Conservation (phyloP, 2,329 filamentous ascomycete species). For the Microsporum ferrugineum region DNA sequence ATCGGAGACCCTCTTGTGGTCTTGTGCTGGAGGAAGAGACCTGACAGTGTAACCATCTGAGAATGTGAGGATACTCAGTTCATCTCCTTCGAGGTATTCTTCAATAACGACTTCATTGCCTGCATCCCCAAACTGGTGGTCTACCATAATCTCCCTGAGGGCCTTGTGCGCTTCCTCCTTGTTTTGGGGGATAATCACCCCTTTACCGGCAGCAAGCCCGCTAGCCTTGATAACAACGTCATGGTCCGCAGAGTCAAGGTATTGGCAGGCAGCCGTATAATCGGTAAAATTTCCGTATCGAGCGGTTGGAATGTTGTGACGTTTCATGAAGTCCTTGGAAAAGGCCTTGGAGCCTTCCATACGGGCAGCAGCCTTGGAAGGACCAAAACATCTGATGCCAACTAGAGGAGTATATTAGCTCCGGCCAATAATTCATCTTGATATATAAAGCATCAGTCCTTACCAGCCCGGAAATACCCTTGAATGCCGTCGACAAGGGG, state of each 20-base stretch:
- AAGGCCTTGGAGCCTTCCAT: slow-evolving; percentile 98
- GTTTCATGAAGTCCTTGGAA: slow-evolving; percentile 95
- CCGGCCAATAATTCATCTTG: too few species aligned
- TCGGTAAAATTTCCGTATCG: slow-evolving; percentile 79
- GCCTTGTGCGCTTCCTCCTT: slow-evolving; percentile 74
- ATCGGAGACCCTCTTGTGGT: slow-evolving; percentile 91
- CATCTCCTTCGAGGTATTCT: slow-evolving; percentile 82
- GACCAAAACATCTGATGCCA: slow-evolving; percentile 74
- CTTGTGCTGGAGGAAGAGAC: slow-evolving; percentile 80
- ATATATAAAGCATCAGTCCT: slow-evolving; percentile 6
- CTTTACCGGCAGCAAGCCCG: slow-evolving; percentile 87
- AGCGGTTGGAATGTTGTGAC: slow-evolving; percentile 79
- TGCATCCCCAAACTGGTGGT: slow-evolving; percentile 72
- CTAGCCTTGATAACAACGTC: slow-evolving; percentile 87
- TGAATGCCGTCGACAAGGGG: slow-evolving; percentile 88
- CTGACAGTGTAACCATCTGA: slow-evolving; percentile 77
- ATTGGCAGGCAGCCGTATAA: slow-evolving; percentile 59
- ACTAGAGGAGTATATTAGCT: slow-evolving; percentile 28
- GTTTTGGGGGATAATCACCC: slow-evolving; percentile 74
- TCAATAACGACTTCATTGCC: slow-evolving; percentile 91
- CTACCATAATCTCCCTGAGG: slow-evolving; percentile 80
- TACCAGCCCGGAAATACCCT: slow-evolving; percentile 59
- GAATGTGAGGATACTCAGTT: slow-evolving; percentile 84
- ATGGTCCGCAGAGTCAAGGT: slow-evolving; percentile 60
- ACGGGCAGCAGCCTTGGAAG: slow-evolving; percentile 67